Evolutionary conservation across 139 green algal genomes (phyloP).

Genomic region (Trebouxia sp.): DNA sequence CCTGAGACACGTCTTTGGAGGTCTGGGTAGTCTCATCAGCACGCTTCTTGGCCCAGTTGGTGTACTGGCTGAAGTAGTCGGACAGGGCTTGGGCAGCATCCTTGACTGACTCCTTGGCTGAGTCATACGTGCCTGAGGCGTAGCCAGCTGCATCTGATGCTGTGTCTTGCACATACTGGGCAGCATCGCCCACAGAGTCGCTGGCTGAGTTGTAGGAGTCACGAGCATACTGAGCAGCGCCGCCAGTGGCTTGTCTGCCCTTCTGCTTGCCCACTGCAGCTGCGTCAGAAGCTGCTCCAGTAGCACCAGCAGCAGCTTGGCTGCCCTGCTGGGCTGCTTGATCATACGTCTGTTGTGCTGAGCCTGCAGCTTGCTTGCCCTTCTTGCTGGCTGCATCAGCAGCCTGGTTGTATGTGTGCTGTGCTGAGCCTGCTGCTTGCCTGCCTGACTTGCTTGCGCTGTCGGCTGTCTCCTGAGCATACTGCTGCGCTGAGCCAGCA

Average conservation of each 20-base stretch:
- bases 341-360: background rate
- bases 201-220: slow-evolving; percentile 21
- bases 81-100: slow-evolving; percentile 17
- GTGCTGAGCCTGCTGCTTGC: slow-evolving; percentile 1
- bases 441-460: background rate
- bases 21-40: slow-evolving; percentile 11
- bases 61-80: slow-evolving; percentile 18
- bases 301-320: background rate
- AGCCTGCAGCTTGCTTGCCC: slow-evolving; percentile 1
- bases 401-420: background rate
- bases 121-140: background rate
- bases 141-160: slow-evolving; percentile 7
- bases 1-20: slow-evolving; percentile 6
- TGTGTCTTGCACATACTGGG: background rate
- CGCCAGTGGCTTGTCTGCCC: background rate
- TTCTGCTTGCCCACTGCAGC: slow-evolving; percentile 14
- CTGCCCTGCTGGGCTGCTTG: background rate
- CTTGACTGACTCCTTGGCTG: slow-evolving; percentile 22
- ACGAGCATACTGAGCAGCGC: background rate
- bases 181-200: slow-evolving; percentile 11
- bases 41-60: slow-evolving; percentile 14
- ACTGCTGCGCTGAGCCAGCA: background rate
- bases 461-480: background rate
- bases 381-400: slow-evolving; percentile 12
- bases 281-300: slow-evolving; percentile 1